Base-by-base conservation (phyloP, 2,329 filamentous ascomycete genomes). In the Dactylellina leptospora region DNA sequence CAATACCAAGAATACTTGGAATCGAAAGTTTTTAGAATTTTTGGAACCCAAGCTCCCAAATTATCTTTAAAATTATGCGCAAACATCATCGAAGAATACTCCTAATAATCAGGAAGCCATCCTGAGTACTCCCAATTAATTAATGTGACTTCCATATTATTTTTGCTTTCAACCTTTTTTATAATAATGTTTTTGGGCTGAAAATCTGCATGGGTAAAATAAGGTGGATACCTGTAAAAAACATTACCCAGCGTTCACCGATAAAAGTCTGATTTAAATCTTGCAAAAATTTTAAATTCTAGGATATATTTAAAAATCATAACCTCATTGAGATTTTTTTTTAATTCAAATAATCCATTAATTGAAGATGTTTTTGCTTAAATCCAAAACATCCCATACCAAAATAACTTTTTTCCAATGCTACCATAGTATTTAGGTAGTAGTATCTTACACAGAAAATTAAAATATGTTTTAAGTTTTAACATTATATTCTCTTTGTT, bases 51-150 rank as follows among this genome's bases (percentile, higher is more conserved):
- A 10, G n/a, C 3, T 2, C 18, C 36, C 53, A 33, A 44, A n/a
- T 56, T 38, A 5, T 44, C 25, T 22, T 28, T n/a, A 27, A 56
- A 44, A 1, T 28, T 20, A 11, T 27, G 13, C 16, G 9, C 53
- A 28, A 56, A 8, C 4, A 42, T 16, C 9, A 33, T n/a, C 20
- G 33, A 0, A 8, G 11, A 25, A 42, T 40, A 55, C 16, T 42
- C 51, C 51, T 33, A 55, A 27, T 55, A 55, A 8, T 4, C 42
- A 13, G 51, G 51, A 3, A 55, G 22, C 51, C 51, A 55, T 22
- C 51, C 51, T 1, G 51, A 55, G 10, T 3, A 22, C 13, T 42
- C 20, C 53, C 36, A 56, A 56, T 56, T 16, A 18, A 56, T 44
- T n/a, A 56, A n/a, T 1, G 36, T 56, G n/a, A 56, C 3, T 22